Percentiles rank a stretch among this genome's conserved stretches.
phyloP scores from a whole-genome alignment of 2,329 filamentous ascomycete genomes.

The Torrubiellomyces zombiae region DNA sequence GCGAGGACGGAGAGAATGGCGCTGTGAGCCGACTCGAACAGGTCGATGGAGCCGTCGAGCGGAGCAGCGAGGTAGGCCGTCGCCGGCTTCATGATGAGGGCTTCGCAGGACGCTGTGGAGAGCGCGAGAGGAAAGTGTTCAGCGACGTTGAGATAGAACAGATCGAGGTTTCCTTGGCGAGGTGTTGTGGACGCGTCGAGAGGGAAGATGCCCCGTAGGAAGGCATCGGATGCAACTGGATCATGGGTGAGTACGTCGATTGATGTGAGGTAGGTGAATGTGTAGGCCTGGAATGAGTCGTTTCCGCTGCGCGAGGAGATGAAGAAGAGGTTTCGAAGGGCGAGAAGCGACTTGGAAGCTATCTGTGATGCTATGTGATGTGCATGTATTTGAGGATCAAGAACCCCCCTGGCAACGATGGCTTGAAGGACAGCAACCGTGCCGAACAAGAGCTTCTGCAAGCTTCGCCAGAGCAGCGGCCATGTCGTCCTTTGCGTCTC shows the following conservation, averaged over 20 bases:
- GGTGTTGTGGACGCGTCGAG: constrained; percentile 17
- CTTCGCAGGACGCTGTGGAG: constrained; percentile 49
- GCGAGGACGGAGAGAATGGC: constrained; percentile 66
- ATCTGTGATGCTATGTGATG: constrained; percentile 39
- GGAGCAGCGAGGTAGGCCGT: constrained; percentile 49
- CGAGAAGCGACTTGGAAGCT: constrained; percentile 54
- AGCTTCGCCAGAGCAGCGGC: constrained; percentile 55
- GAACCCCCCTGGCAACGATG: constrained; percentile 46
- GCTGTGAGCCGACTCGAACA: constrained; percentile 84
- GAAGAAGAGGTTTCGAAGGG: constrained; percentile 65
- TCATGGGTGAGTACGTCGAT: constrained; percentile 69
- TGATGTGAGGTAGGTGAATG: constrained; percentile 66
- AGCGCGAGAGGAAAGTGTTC: constrained; percentile 67
- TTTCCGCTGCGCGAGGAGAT: constrained; percentile 60
- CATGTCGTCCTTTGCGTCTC: constrained; percentile 51
- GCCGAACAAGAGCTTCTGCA: constrained; percentile 62
- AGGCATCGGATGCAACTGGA: constrained; percentile 44
- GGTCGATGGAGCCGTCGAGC: constrained; percentile 29
- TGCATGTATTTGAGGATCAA: constrained; percentile 30
- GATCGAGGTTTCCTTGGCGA: constrained; percentile 56
- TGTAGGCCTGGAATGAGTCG: constrained; percentile 65
- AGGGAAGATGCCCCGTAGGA: constrained; percentile 45
- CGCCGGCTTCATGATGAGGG: constrained; percentile 57
- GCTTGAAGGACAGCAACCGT: constrained; percentile 60
- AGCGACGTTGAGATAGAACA: constrained; percentile 76